Evolutionary conservation across 768 basidiomycete species (phyloP).

Genomic region (Hygrophorus russula): DNA sequence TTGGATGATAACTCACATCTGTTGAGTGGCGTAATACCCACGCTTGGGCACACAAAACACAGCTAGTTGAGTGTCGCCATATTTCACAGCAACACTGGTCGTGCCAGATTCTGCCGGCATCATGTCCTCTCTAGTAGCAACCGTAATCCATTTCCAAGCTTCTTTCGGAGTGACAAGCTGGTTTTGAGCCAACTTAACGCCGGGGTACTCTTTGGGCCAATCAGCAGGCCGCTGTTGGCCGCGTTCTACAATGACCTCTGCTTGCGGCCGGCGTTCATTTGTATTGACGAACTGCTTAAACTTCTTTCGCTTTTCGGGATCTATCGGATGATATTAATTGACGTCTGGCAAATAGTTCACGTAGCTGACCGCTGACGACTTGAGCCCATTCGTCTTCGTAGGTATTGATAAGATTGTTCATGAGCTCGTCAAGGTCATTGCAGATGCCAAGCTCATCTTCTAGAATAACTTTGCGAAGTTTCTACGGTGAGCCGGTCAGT

Average conservation of each 20-base stretch:
- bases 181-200: constrained; percentile 30
- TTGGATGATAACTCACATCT: constrained; percentile 25
- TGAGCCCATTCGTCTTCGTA: constrained; percentile 63
- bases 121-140: constrained; percentile 40
- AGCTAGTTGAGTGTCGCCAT: constrained; percentile 57
- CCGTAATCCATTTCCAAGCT: constrained; percentile 45
- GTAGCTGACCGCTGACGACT: constrained; percentile 34
- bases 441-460: constrained; percentile 69
- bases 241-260: constrained; percentile 47
- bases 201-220: constrained; percentile 49
- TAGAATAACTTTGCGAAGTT: constrained; percentile 51
- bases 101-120: constrained; percentile 31
- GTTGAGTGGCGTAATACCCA: constrained; percentile 58
- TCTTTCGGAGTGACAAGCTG: constrained; percentile 31
- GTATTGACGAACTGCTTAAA: constrained; percentile 64
- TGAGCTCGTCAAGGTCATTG: constrained; percentile 50
- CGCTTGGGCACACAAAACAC: constrained; percentile 51
- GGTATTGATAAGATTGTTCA: constrained; percentile 53
- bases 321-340: constrained; percentile 11
- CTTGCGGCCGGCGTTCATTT: constrained; percentile 27
- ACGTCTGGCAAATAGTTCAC: constrained; percentile 10
- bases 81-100: constrained; percentile 44
- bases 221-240: constrained; percentile 55
- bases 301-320: constrained; percentile 33
- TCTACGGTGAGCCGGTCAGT: constrained; percentile 18